Evolutionary conservation across 1,284 basidiomycete species (phyloP).

Genomic region (Rhodotorula sp.): DNA sequence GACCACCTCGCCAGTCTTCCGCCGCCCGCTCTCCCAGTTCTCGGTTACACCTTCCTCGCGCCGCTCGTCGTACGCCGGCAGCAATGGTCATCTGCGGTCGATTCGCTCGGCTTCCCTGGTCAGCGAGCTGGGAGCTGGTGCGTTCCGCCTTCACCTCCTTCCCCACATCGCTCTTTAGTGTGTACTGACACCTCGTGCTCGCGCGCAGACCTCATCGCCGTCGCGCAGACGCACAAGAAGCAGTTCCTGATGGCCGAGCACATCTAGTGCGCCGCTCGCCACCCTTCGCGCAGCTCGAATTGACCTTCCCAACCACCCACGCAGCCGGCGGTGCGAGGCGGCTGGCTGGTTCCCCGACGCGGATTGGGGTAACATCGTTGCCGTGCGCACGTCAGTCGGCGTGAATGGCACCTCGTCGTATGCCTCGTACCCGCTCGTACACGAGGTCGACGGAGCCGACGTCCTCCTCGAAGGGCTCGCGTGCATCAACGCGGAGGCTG

Average conservation of each 20-base stretch:
- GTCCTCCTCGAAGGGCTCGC: slow-evolving; percentile 23
- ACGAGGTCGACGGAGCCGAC: slow-evolving; percentile 29
- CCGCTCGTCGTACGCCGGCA: slow-evolving; percentile 8
- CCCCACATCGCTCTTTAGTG: background rate
- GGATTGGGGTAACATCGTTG: slow-evolving; percentile 33
- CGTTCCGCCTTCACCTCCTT: background rate
- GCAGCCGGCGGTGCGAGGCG: slow-evolving; percentile 22
- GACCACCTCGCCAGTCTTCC: background rate
- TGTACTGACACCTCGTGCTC: background rate
- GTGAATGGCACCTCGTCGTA: slow-evolving; percentile 20
- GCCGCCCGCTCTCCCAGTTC: slow-evolving; percentile 2
- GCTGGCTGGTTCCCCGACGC: slow-evolving; percentile 31
- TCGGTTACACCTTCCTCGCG: slow-evolving; percentile 7
- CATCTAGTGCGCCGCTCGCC: slow-evolving; percentile 4
- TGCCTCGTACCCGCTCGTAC: slow-evolving; percentile 23
- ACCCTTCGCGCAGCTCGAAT: background rate
- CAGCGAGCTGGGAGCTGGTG: slow-evolving; percentile 20
- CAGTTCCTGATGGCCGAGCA: slow-evolving; percentile 31
- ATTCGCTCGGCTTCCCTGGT: slow-evolving; percentile 13
- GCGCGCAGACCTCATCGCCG: slow-evolving; percentile 6
- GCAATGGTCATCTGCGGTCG: slow-evolving; percentile 9
- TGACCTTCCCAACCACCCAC: background rate
- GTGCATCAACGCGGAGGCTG: slow-evolving; percentile 27
- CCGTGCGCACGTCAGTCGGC: slow-evolving; percentile 25
- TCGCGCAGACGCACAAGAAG: slow-evolving; percentile 12